A percentile compares a stretch with the other conserved stretches of the same genome.
Evolutionary conservation across 495 filamentous ascomycete genomes (phyloP).

Genomic region (Hypoxylon intermedium): DNA sequence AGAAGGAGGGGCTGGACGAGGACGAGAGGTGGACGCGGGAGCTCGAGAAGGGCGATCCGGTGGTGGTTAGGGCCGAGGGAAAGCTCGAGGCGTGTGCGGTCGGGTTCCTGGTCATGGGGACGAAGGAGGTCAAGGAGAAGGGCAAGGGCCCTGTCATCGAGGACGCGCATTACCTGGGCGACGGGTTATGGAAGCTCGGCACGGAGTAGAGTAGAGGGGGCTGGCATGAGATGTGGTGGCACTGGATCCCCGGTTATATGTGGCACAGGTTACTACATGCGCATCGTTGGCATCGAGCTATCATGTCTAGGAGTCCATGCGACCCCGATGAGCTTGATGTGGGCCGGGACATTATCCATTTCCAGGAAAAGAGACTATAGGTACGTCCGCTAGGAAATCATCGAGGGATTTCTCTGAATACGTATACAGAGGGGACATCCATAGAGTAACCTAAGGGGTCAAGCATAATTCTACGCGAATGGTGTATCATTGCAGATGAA

Average conservation of each 20-base stretch:
- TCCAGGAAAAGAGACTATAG: neutral
- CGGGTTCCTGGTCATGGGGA: constrained; percentile 83
- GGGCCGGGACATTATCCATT: too few relatives aligned
- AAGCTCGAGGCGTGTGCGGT: constrained; percentile 92
- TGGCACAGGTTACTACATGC: too few relatives aligned
- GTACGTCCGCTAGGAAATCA: too few relatives aligned
- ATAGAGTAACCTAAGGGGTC: too few relatives aligned
- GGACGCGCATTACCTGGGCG: constrained; percentile 89
- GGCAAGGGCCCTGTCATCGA: constrained; percentile 93
- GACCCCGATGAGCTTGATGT: too few relatives aligned
- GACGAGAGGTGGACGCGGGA: constrained; percentile 62
- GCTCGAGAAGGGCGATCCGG: constrained; percentile 77
- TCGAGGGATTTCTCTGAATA: too few relatives aligned
- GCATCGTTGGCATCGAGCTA: too few relatives aligned
- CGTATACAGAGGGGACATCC: neutral
- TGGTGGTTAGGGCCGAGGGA: constrained; percentile 89
- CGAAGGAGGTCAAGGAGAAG: constrained; percentile 89
- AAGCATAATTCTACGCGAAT: too few relatives aligned
- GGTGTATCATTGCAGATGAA: too few relatives aligned
- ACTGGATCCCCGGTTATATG: neutral
- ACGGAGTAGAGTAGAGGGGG: constrained; percentile 61
- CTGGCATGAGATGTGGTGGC: neutral
- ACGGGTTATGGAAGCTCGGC: constrained; percentile 86
- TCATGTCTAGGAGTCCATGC: too few relatives aligned
- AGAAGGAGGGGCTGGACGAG: constrained; percentile 54